Conservation (phyloP, 805 yeast species). For the Candida piceae region DNA sequence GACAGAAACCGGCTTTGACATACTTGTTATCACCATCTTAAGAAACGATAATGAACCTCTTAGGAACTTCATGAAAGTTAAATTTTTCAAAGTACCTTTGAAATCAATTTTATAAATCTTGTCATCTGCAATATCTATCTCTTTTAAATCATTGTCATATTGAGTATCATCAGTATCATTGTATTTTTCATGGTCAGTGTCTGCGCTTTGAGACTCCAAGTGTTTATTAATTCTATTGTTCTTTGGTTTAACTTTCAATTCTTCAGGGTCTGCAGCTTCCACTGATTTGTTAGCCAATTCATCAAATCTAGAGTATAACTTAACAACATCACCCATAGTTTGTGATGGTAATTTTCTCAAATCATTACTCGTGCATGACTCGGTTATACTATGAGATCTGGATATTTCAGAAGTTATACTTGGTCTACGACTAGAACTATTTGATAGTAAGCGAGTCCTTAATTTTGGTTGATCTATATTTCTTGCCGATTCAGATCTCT, state of each 20-base stretch:
- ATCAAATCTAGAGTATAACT: constrained; percentile 47
- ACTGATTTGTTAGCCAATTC: constrained; percentile 21
- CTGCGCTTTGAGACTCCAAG: not conserved
- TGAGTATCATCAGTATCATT: not conserved
- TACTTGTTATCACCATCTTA: constrained; percentile 35
- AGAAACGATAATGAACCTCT: constrained; percentile 3
- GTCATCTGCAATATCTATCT: not conserved
- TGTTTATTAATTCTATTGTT: not conserved
- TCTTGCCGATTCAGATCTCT: constrained; percentile 1
- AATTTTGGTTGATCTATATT: not conserved
- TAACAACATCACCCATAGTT: constrained; percentile 40
- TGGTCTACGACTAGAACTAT: constrained; percentile 3
- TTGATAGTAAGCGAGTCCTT: not conserved
- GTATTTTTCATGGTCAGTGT: not conserved
- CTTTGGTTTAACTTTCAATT: constrained; percentile 7
- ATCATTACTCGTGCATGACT: constrained; percentile 8
- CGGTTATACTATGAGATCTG: constrained; percentile 3
- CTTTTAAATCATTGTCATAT: not conserved
- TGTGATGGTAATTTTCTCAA: constrained; percentile 37
- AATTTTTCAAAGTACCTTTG: constrained; percentile 1
- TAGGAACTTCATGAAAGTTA: constrained; percentile 3
- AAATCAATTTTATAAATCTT: constrained; percentile 1
- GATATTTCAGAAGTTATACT: constrained; percentile 6
- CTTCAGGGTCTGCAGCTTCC: constrained; percentile 12
- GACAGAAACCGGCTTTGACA: constrained; percentile 66